Percentiles rank a stretch among this genome's conserved stretches.
These are phyloP conservation scores for Acanthochlamys bracteata DNA, from an alignment of 106 monocot genomes.

Conservation along the genomic window DNA sequence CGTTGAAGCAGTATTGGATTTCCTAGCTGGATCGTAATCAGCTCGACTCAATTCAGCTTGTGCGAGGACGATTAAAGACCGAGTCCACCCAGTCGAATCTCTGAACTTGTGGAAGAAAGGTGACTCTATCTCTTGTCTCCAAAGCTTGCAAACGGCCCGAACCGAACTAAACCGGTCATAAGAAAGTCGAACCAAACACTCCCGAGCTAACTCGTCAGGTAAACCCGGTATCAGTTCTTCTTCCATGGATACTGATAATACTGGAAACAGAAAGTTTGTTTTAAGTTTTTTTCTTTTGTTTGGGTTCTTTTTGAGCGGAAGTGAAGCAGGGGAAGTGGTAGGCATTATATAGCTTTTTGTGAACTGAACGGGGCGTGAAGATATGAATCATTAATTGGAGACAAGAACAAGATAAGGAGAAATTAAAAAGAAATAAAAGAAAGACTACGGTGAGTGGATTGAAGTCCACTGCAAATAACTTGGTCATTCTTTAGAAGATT, in stretches of 20 bases:
- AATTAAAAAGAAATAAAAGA: no score
- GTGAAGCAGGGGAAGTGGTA: no score
- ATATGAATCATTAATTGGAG: no score
- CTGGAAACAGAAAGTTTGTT: no score
- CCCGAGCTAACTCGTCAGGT: constrained; percentile 57
- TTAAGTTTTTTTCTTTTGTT: no score
- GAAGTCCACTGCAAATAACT: no score
- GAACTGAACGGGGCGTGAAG: no score
- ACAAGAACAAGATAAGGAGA: no score
- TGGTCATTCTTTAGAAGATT: no score
- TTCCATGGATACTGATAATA: constrained; percentile 9
- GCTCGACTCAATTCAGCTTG: constrained; percentile 20
- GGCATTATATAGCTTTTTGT: no score
- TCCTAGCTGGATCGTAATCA: constrained; percentile 9
- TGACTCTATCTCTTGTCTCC: constrained; percentile 38
- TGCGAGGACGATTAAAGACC: constrained; percentile 19
- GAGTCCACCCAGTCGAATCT: constrained; percentile 10
- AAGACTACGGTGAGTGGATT: no score
- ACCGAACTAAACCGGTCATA: constrained; percentile 21
- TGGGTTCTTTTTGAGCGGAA: no score
- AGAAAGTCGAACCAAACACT: constrained; percentile 54
- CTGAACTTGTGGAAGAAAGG: constrained; percentile 35
- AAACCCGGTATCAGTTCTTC: constrained; percentile 51
- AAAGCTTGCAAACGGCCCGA: constrained; percentile 32
- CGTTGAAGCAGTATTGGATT: constrained; percentile 4